Evolutionary conservation across 441 rosid species (phyloP), one percentile per base, ranked within the genome.

Genomic region (Syzygium syzygioides): DNA sequence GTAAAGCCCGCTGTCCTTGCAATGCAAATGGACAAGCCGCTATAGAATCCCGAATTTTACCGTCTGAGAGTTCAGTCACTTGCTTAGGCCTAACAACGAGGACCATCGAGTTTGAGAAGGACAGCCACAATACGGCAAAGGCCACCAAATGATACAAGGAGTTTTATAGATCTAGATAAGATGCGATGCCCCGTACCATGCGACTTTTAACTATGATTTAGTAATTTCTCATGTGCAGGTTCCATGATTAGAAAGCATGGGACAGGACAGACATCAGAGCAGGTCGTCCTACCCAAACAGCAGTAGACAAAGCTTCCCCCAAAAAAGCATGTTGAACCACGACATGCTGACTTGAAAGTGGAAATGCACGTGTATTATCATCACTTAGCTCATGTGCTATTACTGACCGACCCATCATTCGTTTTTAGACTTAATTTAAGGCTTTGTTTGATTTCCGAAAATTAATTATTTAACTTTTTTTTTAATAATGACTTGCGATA

Each of bases 201-300:
- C 6, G 76, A 64, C 23, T 30, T n/a, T 56, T 2, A 5, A 71
- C 50, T 71, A 20, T 0, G 80, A 13, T 71, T 71, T 37, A 0
- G 80, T 20, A 9, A 32, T 3, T 10, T 71, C 25, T 4, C 25
- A 1, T 0, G 79, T 4, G 7, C 0, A 5, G 4, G 15, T 13
- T 9, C 25, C 79, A 34, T 34, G 79, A 71, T 37, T 71, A 11
- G 28, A 71, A 71, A 1, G 14, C 50, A 37, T 10, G 3, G 80
- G 50, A 3, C 28, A 3, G 26, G 28, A 37, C 17, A 20, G 28
- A 5, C 28, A 37, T 71, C 17, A 5, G 15, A 71, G 10, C 6
- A 3, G 28, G 28, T 5, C 1, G 50, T 37, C 80, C 28, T 5
- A 0, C 48, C 48, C 48, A 28, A 20, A 20, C 28, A 11, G 6